Conservation (phyloP, 78 protist species). For the Dictyostelium brefeldianum region DNA sequence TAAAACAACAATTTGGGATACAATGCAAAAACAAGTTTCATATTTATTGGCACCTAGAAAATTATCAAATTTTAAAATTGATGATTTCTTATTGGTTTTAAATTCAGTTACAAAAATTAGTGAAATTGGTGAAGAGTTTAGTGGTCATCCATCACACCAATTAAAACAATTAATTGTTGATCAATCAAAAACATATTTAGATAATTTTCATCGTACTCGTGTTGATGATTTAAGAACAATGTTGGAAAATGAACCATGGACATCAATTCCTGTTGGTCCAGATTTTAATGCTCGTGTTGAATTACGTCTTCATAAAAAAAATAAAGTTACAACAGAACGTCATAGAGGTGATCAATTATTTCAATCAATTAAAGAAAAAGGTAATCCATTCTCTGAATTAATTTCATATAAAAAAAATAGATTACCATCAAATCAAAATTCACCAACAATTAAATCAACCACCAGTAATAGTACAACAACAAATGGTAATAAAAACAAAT, state of each 20-base stretch:
- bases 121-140: conserved; percentile 76
- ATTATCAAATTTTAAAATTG: conserved; percentile 59
- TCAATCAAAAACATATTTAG: conserved; percentile 65
- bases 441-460: conserved; percentile 10
- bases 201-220: conserved; percentile 56
- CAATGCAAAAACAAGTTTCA: conserved; percentile 65
- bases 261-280: conserved; percentile 30
- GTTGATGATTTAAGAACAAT: conserved; percentile 73
- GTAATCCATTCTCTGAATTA: conserved; percentile 76
- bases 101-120: conserved; percentile 69
- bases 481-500: neutral
- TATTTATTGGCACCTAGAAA: conserved; percentile 47
- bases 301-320: conserved; percentile 27
- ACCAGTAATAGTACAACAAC: neutral
- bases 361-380: conserved; percentile 57
- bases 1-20: conserved; percentile 75
- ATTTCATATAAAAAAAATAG: conserved; percentile 66
- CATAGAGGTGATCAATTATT: conserved; percentile 70
- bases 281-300: conserved; percentile 39
- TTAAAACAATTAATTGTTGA: conserved; percentile 49
- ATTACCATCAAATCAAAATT: conserved; percentile 16
- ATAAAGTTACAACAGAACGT: conserved; percentile 13
- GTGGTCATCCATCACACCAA: conserved; percentile 71
- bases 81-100: conserved; percentile 64
- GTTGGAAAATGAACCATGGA: conserved; percentile 80